These are phyloP conservation scores for Heterobasidion parviporum DNA, from an alignment of 1,284 basidiomycete species.

Conservation along the genomic window DNA sequence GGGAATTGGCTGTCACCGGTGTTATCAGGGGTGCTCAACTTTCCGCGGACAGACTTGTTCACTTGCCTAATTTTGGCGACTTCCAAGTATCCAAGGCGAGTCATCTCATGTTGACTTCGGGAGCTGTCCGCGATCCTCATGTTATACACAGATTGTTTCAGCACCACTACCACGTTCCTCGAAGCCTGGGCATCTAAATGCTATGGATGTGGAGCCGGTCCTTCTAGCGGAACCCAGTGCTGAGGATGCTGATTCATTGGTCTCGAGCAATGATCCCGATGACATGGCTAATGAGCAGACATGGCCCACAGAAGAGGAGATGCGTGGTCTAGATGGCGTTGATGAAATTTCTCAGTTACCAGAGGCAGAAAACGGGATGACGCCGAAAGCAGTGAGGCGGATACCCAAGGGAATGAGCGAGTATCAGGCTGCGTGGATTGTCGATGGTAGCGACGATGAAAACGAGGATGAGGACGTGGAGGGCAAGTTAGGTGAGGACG, in stretches of 20 bases:
- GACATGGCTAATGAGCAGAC: slow-evolving; percentile 93
- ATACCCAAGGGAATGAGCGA: slow-evolving; percentile 88
- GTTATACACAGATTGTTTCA: slow-evolving; percentile 46
- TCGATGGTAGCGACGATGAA: slow-evolving; percentile 75
- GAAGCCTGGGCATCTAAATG: slow-evolving; percentile 23
- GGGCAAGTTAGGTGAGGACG: slow-evolving; percentile 38
- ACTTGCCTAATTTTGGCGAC: slow-evolving; percentile 87
- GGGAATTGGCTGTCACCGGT: slow-evolving; percentile 69
- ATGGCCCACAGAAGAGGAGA: slow-evolving; percentile 98
- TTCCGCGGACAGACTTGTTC: slow-evolving; percentile 82
- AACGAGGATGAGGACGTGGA: slow-evolving; percentile 26
- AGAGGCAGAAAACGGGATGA: slow-evolving; percentile 58
- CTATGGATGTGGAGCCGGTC: slow-evolving; percentile 59
- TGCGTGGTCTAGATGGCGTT: slow-evolving; percentile 38
- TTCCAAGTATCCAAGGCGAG: slow-evolving; percentile 76
- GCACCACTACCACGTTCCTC: slow-evolving; percentile 40
- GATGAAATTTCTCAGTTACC: slow-evolving; percentile 39
- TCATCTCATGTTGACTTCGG: slow-evolving; percentile 2
- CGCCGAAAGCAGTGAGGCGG: slow-evolving; percentile 65
- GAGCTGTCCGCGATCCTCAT: not conserved
- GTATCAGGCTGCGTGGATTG: slow-evolving; percentile 91
- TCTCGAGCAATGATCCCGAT: slow-evolving; percentile 84
- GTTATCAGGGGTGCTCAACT: slow-evolving; percentile 76
- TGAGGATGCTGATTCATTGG: slow-evolving; percentile 79
- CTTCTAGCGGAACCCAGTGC: slow-evolving; percentile 52